A percentile compares a stretch with the other conserved stretches of the same genome.
phyloP scores from a whole-genome alignment of 2,329 filamentous ascomycete genomes.

The Ilyonectria mors-panacis region DNA sequence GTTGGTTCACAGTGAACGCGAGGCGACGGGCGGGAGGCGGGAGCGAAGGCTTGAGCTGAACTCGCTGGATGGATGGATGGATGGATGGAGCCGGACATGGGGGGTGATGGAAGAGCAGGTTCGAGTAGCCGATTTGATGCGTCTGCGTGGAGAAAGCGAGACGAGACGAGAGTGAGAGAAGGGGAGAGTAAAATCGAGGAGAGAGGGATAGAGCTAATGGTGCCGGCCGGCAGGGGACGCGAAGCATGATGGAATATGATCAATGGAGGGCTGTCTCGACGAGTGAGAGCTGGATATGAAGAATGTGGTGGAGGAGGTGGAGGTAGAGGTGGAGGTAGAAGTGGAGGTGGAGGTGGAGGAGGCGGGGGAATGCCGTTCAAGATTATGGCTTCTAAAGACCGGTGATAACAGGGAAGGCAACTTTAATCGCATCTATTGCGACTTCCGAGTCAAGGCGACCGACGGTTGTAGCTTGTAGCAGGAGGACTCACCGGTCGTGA shows the following conservation, averaged over 20 bases:
- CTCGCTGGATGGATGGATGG: neutral
- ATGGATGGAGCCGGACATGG: conserved; percentile 17
- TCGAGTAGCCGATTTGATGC: conserved; percentile 28
- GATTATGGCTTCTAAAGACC: neutral
- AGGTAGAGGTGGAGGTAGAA: conserved; percentile 11
- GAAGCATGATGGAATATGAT: conserved; percentile 19
- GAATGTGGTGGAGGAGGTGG: conserved; percentile 18
- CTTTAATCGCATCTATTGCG: neutral
- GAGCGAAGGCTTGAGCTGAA: conserved; percentile 13
- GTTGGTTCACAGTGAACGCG: conserved; percentile 21
- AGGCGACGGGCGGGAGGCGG: conserved; percentile 8
- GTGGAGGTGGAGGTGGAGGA: conserved; percentile 15
- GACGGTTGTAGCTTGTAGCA: conserved; percentile 8
- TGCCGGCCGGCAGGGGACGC: conserved; percentile 25
- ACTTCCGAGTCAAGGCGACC: neutral
- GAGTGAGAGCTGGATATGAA: conserved; percentile 11
- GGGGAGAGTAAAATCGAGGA: conserved; percentile 12
- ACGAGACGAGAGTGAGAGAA: conserved; percentile 20
- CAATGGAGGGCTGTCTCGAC: conserved; percentile 16
- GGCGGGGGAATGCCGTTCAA: conserved; percentile 20
- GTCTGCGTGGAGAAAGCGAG: conserved; percentile 18
- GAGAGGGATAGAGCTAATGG: conserved; percentile 20
- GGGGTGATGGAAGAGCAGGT: conserved; percentile 21
- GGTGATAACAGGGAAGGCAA: neutral
- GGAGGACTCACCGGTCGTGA: conserved; percentile 23